Conservation (phyloP, 1,284 basidiomycete species). For the Ceratobasidium sp. region DNA sequence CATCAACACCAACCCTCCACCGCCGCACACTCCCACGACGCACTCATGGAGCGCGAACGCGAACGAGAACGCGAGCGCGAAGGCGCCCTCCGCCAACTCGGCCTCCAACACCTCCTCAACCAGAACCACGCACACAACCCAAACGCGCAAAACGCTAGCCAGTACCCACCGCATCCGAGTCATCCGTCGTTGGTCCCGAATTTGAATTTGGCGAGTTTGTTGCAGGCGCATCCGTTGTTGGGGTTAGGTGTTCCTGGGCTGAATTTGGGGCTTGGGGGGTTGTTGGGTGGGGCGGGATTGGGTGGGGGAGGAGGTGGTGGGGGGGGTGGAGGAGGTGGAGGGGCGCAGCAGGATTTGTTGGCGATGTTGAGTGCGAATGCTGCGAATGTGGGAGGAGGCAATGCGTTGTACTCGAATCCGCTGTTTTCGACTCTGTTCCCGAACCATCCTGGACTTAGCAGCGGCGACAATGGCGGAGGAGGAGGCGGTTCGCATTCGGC, state of each 20-base stretch:
- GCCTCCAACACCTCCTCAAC: constrained; percentile 34
- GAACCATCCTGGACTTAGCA: constrained; percentile 9
- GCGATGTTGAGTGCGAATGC: constrained; percentile 37
- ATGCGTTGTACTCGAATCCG: constrained; percentile 24
- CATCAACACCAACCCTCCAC: background rate
- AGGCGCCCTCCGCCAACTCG: constrained; percentile 39
- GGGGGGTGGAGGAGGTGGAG: background rate
- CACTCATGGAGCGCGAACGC: constrained; percentile 36
- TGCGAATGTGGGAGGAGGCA: constrained; percentile 4
- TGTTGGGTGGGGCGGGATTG: constrained; percentile 11
- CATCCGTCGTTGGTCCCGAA: constrained; percentile 32
- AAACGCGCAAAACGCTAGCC: background rate
- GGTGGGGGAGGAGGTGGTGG: background rate
- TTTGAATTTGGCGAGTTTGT: constrained; percentile 18
- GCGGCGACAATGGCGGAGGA: background rate
- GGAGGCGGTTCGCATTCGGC: background rate
- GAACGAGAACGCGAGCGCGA: constrained; percentile 39
- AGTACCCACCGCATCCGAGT: constrained; percentile 22
- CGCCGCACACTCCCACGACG: background rate
- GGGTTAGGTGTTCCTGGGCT: constrained; percentile 19
- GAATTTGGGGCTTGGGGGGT: constrained; percentile 17
- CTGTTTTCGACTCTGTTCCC: constrained; percentile 37
- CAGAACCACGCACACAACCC: background rate
- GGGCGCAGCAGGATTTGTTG: constrained; percentile 17
- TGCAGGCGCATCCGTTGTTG: constrained; percentile 26